These are phyloP conservation scores for Telopea speciosissima DNA, from an alignment of 177 flowering plant genomes.

Conservation along the genomic window DNA sequence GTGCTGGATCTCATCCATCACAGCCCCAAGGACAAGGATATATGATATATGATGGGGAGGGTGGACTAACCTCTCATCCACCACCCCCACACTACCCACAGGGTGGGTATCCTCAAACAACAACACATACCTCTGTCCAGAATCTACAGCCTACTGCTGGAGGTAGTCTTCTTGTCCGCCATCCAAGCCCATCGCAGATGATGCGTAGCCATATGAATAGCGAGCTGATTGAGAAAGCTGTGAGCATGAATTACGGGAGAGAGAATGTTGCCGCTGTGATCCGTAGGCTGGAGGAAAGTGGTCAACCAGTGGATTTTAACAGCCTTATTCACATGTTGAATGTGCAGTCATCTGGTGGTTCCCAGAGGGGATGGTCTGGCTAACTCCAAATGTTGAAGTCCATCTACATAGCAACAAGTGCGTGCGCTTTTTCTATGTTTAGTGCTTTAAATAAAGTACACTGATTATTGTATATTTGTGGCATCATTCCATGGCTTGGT, in stretches of 20 bases:
- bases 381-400: not conserved
- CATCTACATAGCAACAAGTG: not conserved
- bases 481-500: not conserved
- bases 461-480: not conserved
- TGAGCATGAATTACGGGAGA: slow-evolving; percentile 76
- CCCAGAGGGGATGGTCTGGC: slow-evolving; percentile 67
- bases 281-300: slow-evolving; percentile 80
- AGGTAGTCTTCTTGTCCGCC: slow-evolving; percentile 27
- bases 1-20: slow-evolving; percentile 37
- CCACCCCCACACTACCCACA: slow-evolving; percentile 46
- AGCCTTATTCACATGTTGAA: slow-evolving; percentile 75
- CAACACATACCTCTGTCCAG: slow-evolving; percentile 31
- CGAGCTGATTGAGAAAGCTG: slow-evolving; percentile 73
- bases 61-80: slow-evolving; percentile 42
- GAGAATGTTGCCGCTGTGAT: slow-evolving; percentile 59
- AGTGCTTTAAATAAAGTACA: not conserved
- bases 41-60: slow-evolving; percentile 59
- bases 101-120: slow-evolving; percentile 46
- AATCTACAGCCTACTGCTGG: slow-evolving; percentile 28
- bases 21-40: slow-evolving; percentile 53
- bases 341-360: slow-evolving; percentile 43
- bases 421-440: not conserved
- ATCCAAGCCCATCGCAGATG: slow-evolving; percentile 40
- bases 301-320: slow-evolving; percentile 74
- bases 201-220: slow-evolving; percentile 57